Evolutionary conservation across 495 filamentous ascomycete species (phyloP), one percentile per base, ranked within the genome.

Genomic region (Tetracladium marchalianum): DNA sequence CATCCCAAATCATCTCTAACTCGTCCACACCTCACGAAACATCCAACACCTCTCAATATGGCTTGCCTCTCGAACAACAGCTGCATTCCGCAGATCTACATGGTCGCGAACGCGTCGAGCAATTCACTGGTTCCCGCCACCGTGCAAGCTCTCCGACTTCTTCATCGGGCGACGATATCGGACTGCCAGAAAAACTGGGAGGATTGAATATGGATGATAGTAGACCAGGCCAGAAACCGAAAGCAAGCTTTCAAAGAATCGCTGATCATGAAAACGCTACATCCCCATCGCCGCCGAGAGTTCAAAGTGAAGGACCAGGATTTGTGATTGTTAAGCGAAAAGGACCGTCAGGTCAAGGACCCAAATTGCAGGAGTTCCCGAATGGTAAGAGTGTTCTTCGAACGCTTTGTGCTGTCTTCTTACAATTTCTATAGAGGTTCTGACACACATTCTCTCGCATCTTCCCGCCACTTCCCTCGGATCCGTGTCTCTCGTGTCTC

Each of bases 361-460:
- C 72, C 13, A 71, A 76, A 47, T 62, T 94, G 40, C 72, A 75
- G 17, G 68, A 77, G 36, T 81, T 93, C 48, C 88, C 88, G 9
- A 93, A 93, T 66, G 88, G 88, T 92, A 69, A 47, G 76, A 68
- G 9, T 42, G 24, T 11, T 37, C 24, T 9, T 43, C 1, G 32
- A 32, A 12, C 11, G 8, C 16, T 46, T 17, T 44, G 5, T 1
- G 35, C 1, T 13, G 4, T 13, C 2, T 13, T 38, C 22, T 44
- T 13, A n/a, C 33, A 31, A 11, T 43, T 18, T 12, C 69, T 58
- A 32, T 47, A 95, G 89, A 96, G 76, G 81, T 95, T 42, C 58
- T 96, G 55, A 94, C 84, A 9, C 89, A 96, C 55, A 82, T 92
- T n/a, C 63, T 96, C 1, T 94, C 90, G 27, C 85, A 96, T 65